A percentile compares a stretch with the other conserved stretches of the same genome.
These are phyloP conservation scores for Scedosporium dehoogii DNA, from an alignment of 2,329 filamentous ascomycete species.

Conservation along the genomic window DNA sequence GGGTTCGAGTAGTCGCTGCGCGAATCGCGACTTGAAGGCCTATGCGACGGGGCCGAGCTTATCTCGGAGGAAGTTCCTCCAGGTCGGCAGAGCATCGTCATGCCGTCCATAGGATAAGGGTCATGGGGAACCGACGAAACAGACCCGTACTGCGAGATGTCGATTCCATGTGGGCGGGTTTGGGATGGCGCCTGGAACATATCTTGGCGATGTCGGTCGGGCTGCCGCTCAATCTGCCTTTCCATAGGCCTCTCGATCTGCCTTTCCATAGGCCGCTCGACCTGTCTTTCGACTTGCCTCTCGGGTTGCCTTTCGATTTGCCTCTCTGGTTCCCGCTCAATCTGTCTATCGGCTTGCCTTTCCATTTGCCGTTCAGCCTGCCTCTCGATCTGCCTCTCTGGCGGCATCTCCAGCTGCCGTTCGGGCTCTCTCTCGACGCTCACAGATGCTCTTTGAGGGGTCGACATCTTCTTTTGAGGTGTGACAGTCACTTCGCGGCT, in stretches of 20 bases:
- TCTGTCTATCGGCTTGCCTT: neutral
- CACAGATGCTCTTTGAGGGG: conserved; percentile 2
- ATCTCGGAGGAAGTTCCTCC: conserved; percentile 49
- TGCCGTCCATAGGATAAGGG: conserved; percentile 87
- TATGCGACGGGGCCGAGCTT: conserved; percentile 43
- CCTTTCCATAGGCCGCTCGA: neutral
- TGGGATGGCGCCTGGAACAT: conserved; percentile 3
- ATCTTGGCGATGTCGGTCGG: conserved; percentile 12
- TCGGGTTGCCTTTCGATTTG: neutral
- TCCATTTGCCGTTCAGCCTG: neutral
- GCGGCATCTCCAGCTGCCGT: conserved; percentile 1
- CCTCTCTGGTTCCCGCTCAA: neutral
- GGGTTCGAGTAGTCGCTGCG: conserved; percentile 86
- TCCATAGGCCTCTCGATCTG: neutral
- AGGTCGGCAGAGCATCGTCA: conserved; percentile 92
- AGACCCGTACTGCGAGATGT: conserved; percentile 46
- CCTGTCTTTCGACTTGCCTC: neutral
- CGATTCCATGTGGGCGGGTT: conserved; percentile 14
- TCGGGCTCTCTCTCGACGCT: neutral
- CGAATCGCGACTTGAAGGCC: conserved; percentile 77
- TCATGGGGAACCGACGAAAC: conserved; percentile 74
- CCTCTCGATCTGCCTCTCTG: neutral
- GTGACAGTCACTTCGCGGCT: conserved; percentile 41
- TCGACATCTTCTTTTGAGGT: conserved; percentile 33
- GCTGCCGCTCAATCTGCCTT: neutral